Base-by-base conservation (phyloP, 164 flowering plant genomes). In the Kalanchoe fedtschenkoi region DNA sequence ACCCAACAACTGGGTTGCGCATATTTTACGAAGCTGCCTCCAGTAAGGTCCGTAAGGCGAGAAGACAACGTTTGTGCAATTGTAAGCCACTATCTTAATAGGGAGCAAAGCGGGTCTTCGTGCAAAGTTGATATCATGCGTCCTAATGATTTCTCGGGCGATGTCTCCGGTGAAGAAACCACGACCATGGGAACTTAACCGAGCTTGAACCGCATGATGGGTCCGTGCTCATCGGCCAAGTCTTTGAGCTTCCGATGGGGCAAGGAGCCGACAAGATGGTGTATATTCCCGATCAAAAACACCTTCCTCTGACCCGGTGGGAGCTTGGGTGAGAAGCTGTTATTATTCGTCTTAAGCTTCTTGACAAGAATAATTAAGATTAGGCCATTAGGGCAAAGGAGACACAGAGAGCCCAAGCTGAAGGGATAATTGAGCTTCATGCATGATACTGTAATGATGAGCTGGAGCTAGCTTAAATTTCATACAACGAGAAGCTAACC, bases 1-100 rank as follows among this genome's bases (percentile, higher is more conserved):
- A 35, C 75, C 76, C 6, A 80, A 58, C 33, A 78, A 72, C 53
- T 78, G 77, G 8, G 30, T 2, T 1, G 44, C 26, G 46, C 77
- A 78, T 6, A 80, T 64, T 57, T 74, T 78, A 0, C 78, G 46
- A 7, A 82, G n/a, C 38, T 77, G 74, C 39, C 80, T 71, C 86
- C 82, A 81, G 41, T 80, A 72, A 6, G 60, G 61, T 2, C 82
- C 82, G 38, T 74, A 77, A 1, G 81, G 79, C 7, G 80, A 26
- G 58, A 74, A 77, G 6, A 37, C 71, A 10, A 81, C 63, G 58
- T 62, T 42, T 1, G 72, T 61, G 6, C 38, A 54, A 51, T 56
- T 64, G 61, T 80, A 73, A 42, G 73, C 32, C 37, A 42, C 46
- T 19, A 42, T 5, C 46, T 19, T 42, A 13, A 19, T 19, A 42